phyloP scores from a whole-genome alignment of 495 filamentous ascomycete genomes.

The Evansstolkia leycettana region DNA sequence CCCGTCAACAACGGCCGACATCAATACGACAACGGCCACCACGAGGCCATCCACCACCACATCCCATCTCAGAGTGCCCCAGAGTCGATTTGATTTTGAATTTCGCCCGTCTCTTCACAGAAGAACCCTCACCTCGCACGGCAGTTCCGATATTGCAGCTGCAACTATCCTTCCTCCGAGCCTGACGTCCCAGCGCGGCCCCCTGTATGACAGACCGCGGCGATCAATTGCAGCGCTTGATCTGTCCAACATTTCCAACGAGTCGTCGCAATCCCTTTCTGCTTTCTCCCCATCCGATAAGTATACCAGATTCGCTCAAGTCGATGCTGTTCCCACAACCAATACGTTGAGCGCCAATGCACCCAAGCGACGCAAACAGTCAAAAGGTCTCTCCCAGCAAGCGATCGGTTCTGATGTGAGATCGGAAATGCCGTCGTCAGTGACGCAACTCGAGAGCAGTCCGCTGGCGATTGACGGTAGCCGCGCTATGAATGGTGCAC shows the following conservation, averaged over 20 bases:
- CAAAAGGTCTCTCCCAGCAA: constrained; percentile 5
- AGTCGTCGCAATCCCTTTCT: constrained; percentile 3
- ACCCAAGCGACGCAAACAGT: constrained; percentile 15
- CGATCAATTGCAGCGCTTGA: constrained; percentile 10
- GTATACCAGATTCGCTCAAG: constrained; percentile 7
- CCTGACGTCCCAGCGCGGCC: constrained; percentile 7
- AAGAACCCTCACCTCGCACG: constrained; percentile 10
- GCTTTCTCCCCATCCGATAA: constrained; percentile 6
- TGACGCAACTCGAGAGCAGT: constrained; percentile 18
- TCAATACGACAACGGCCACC: constrained; percentile 2
- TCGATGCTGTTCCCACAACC: constrained; percentile 6
- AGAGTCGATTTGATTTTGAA: constrained; percentile 16
- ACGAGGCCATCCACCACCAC: neutral
- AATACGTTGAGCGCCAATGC: constrained; percentile 20
- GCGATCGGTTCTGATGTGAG: constrained; percentile 18
- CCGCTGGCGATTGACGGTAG: constrained; percentile 21
- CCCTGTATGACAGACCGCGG: constrained; percentile 11
- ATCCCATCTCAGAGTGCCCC: constrained; percentile 7
- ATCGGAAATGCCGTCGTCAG: constrained; percentile 20
- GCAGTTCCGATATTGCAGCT: constrained; percentile 1
- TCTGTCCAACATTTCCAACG: constrained; percentile 5
- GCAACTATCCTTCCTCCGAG: too few species aligned
- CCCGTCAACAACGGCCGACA: constrained; percentile 8
- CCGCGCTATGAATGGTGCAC: constrained; percentile 15
- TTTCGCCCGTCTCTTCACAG: constrained; percentile 12